These are phyloP conservation scores for Blastocladiella emersonii DNA, from an alignment of 371 early-diverging fungal genomes.

Conservation along the genomic window DNA sequence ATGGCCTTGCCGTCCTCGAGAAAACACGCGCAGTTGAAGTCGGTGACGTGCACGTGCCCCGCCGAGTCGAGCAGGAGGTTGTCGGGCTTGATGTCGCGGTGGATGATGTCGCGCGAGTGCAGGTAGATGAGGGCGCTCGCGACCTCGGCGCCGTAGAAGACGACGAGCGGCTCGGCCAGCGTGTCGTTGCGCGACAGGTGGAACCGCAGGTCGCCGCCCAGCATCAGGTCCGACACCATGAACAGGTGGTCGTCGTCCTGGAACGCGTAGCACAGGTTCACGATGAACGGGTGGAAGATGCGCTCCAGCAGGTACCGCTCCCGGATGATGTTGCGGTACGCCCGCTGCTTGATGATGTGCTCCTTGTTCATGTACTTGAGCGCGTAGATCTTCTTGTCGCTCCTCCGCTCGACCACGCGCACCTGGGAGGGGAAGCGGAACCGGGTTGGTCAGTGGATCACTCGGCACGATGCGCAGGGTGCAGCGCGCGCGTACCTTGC, in stretches of 20 bases:
- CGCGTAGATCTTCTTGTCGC: conserved; percentile 20
- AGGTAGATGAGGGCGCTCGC: conserved; percentile 8
- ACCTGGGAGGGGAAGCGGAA: conserved; percentile 22
- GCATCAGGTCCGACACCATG: conserved; percentile 31
- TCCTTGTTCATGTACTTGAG: conserved; percentile 32
- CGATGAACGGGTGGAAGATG: conserved; percentile 15
- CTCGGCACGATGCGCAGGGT: too few species aligned
- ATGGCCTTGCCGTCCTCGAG: conserved; percentile 12
- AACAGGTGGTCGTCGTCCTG: conserved; percentile 32
- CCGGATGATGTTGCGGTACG: conserved; percentile 26
- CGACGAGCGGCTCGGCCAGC: not conserved
- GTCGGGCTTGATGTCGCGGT: conserved; percentile 18
- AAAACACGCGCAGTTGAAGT: conserved; percentile 29
- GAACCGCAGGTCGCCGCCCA: conserved; percentile 32
- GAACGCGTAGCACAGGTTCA: conserved; percentile 27
- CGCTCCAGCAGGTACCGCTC: conserved; percentile 31
- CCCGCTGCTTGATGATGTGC: conserved; percentile 21
- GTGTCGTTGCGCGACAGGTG: conserved; percentile 16
- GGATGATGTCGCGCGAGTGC: conserved; percentile 8
- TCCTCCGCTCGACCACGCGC: conserved; percentile 20
- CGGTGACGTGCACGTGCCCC: conserved; percentile 24
- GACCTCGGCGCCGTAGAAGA: conserved; percentile 2
- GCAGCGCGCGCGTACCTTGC: conserved; percentile 9
- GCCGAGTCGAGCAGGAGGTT: conserved; percentile 25
- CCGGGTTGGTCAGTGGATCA: not conserved